Conservation (phyloP, 306 rosid species). For the Astragalus glycyphyllos region DNA sequence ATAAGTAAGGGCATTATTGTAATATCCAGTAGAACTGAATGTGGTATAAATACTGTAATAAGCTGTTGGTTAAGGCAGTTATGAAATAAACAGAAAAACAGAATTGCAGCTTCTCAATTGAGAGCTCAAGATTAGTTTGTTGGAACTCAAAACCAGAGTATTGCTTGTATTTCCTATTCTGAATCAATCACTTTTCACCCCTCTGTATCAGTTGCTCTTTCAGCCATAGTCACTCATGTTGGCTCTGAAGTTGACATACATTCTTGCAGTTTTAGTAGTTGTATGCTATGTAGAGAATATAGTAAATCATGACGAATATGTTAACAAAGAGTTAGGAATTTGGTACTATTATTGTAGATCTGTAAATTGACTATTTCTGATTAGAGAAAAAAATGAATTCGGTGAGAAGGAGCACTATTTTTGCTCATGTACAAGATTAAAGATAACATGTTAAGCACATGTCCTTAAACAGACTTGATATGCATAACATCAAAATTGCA, state of each 20-base stretch:
- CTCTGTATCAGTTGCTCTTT: no score
- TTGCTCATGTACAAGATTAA: slow-evolving; percentile 3
- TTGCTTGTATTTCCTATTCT: no score
- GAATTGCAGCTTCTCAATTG: no score
- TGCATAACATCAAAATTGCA: slow-evolving; percentile 39
- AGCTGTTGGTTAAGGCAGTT: no score
- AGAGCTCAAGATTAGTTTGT: no score
- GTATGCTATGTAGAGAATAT: neutral
- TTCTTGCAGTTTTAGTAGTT: slow-evolving; percentile 12
- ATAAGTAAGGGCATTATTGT: no score
- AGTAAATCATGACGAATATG: slow-evolving; percentile 13
- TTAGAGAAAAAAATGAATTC: slow-evolving; percentile 18
- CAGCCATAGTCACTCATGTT: slow-evolving; percentile 10
- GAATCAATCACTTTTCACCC: no score
- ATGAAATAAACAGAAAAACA: no score
- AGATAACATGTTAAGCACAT: slow-evolving; percentile 18
- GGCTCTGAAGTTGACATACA: slow-evolving; percentile 14
- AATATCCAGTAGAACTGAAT: no score
- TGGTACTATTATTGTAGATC: slow-evolving; percentile 16
- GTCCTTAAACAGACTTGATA: slow-evolving; percentile 10
- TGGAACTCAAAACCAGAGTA: no score
- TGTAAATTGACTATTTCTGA: slow-evolving; percentile 31
- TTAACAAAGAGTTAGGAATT: slow-evolving; percentile 7
- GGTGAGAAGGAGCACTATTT: neutral
- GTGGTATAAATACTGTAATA: no score